Base-by-base conservation (phyloP, 352 stramenopile species). In the Phytophthora cryptogea region DNA sequence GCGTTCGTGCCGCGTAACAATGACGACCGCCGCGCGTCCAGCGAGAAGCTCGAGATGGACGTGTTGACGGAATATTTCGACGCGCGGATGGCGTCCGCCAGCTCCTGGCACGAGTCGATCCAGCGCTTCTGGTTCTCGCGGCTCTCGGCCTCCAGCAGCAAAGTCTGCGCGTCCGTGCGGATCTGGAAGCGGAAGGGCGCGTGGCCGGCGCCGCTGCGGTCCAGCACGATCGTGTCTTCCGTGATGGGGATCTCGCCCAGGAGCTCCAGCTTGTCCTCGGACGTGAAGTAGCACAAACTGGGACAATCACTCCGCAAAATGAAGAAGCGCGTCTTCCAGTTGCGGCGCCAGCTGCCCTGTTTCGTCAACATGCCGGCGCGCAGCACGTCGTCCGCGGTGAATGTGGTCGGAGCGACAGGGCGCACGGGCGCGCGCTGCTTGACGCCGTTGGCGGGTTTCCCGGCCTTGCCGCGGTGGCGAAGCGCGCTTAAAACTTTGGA, bases 291-390 rank as follows among this genome's bases (percentile, higher is more conserved):
- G 56, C 79, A 86, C 28, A 94, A 67, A 47, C 78, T 85, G 42
- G 86, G 86, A 16, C 74, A 82, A 53, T 94, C 83, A 31, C 73
- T 78, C 4, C 86, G 81, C 39, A 94, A 39, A 37, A 94, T 86
- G 53, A 92, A 94, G 56, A 92, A 94, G 6, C 86, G 72, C 55
- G 69, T 83, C 64, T 94, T 94, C 86, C 86, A 94, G 68, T 94
- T 94, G 59, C 84, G 83, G 5, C 86, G 74, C 86, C 86, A 94
- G 13, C 83, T 92, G 13, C 86, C 86, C 50, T 92, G 81, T 45
- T 94, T 94, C 8, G 75, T 88, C 7, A 92, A 61, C 23, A 70
- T 83, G 20, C 83, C 83, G 8, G 72, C 69, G 11, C 78, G 76
- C 11, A 91, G 42, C 8, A 91, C 74, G 48, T 88, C 82, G 46